Evolutionary conservation across 2,329 filamentous ascomycete genomes (phyloP).

Genomic region (Aspergillus neoniger): DNA sequence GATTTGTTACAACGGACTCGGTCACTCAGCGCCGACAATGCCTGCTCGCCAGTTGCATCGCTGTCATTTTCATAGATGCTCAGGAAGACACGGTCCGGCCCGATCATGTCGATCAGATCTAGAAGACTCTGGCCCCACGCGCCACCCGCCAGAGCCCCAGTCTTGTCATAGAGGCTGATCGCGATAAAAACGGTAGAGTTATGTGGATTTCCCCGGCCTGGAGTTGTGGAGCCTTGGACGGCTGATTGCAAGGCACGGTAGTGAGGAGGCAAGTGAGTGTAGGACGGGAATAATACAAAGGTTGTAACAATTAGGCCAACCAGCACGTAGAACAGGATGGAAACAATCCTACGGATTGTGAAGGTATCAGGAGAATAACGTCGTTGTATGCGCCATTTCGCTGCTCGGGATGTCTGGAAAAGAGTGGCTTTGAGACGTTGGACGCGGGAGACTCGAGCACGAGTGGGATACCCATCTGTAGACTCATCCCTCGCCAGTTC

Average conservation of each 20-base stretch:
- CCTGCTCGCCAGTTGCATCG: constrained; percentile 55
- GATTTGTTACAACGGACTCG: constrained; percentile 51
- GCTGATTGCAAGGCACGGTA: background rate
- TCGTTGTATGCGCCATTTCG: too few species aligned
- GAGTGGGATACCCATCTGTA: too few species aligned
- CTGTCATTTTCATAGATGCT: constrained; percentile 74
- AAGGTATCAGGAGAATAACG: too few species aligned
- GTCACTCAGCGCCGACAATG: constrained; percentile 54
- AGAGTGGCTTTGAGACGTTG: too few species aligned
- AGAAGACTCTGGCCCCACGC: constrained; percentile 64
- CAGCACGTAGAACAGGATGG: too few species aligned
- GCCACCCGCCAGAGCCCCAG: constrained; percentile 61
- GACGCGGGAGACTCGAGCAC: background rate
- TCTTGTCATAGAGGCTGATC: constrained; percentile 68
- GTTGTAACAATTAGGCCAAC: background rate
- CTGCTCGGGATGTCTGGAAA: too few species aligned
- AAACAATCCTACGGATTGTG: background rate
- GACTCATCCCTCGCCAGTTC: background rate
- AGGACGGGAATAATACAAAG: background rate
- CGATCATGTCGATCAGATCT: constrained; percentile 64
- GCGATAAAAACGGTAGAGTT: constrained; percentile 71
- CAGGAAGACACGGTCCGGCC: constrained; percentile 66
- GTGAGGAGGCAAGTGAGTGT: background rate
- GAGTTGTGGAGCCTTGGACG: background rate
- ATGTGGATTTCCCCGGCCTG: constrained; percentile 51